phyloP scores from a whole-genome alignment of 495 filamentous ascomycete genomes.

The Penicillium manginii region DNA sequence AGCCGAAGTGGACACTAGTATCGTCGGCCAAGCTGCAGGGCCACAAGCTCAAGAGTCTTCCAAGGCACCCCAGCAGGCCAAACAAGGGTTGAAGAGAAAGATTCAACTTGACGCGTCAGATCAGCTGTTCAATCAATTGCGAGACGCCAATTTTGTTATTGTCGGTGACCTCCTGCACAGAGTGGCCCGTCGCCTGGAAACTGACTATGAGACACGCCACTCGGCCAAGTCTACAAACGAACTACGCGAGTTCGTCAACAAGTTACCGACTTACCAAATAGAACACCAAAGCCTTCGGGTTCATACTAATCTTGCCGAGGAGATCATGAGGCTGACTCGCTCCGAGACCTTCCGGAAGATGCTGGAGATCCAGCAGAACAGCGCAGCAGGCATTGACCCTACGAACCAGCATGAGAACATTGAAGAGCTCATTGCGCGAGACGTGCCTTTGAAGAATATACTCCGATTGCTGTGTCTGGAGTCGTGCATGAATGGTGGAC shows the following conservation, averaged over 20 bases:
- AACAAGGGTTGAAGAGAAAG: conserved; percentile 80
- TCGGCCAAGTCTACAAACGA: conserved; percentile 86
- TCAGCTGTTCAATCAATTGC: conserved; percentile 83
- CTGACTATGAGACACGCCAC: conserved; percentile 88
- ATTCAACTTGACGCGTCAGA: conserved; percentile 89
- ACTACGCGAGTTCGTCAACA: conserved; percentile 88
- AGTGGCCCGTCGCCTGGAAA: conserved; percentile 83
- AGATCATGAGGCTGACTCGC: conserved; percentile 89
- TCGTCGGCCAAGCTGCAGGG: conserved; percentile 74
- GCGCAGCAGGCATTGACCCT: conserved; percentile 89
- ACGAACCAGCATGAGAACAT: conserved; percentile 86
- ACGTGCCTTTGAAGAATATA: conserved; percentile 74
- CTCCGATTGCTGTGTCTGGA: conserved; percentile 88
- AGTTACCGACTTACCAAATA: conserved; percentile 87
- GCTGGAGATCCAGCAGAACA: conserved; percentile 93
- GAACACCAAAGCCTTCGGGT: conserved; percentile 91
- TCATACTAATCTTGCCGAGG: conserved; percentile 90
- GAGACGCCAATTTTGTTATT: conserved; percentile 94
- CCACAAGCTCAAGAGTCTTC: conserved; percentile 57
- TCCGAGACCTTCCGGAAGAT: conserved; percentile 85
- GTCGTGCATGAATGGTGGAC: conserved; percentile 84
- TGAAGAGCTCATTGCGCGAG: conserved; percentile 89
- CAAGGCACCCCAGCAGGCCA: conserved; percentile 54
- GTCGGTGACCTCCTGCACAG: conserved; percentile 88
- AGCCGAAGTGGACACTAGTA: conserved; percentile 88